Base-by-base conservation (phyloP, 805 yeast genomes). In the Nakazawaea peltata region DNA sequence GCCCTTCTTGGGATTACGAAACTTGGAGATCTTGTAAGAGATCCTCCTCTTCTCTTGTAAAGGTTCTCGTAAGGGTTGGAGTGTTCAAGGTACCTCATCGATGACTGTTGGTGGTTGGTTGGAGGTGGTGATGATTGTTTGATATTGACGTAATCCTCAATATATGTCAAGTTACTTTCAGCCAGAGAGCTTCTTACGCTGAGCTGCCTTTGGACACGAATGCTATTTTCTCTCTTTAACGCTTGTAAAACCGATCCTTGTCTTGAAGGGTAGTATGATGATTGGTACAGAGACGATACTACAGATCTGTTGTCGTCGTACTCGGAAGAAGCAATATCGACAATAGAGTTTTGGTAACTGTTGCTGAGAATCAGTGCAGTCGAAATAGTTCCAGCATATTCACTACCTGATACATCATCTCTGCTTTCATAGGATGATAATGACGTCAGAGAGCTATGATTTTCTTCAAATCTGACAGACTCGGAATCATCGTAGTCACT, bases 111-210 rank as follows among this genome's bases (percentile, higher is more conserved):
- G n/a, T n/a, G n/a, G n/a, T n/a, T n/a, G n/a, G n/a, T n/a, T n/a
- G n/a, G n/a, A n/a, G n/a, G n/a, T n/a, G n/a, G n/a, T n/a, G n/a
- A n/a, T 18, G 12, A 22, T 17, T 12, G 19, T 24, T 32, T 36
- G 29, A 36, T 22, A 16, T 26, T 36, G 21, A 36, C 39, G n/a
- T 31, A 13, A 31, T 36, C 39, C 28, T 36, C 39, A 18, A 36
- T 36, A 26, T 36, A 36, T 4, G 35, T 32, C 26, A 36, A 11
- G 28, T 36, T 36, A 17, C 34, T 36, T 14, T 10, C 30, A 19
- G 18, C 11, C 13, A 17, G 30, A 29, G 34, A 30, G 30, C 4
- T 10, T 22, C 11, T 12, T 7, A 14, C 22, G 25, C 33, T 34
- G 15, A 34, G 25, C 30, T 16, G 10, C 9, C 39, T 25, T 9